Conservation (phyloP, 371 early-diverging fungal species). For the Mucor indicus region DNA sequence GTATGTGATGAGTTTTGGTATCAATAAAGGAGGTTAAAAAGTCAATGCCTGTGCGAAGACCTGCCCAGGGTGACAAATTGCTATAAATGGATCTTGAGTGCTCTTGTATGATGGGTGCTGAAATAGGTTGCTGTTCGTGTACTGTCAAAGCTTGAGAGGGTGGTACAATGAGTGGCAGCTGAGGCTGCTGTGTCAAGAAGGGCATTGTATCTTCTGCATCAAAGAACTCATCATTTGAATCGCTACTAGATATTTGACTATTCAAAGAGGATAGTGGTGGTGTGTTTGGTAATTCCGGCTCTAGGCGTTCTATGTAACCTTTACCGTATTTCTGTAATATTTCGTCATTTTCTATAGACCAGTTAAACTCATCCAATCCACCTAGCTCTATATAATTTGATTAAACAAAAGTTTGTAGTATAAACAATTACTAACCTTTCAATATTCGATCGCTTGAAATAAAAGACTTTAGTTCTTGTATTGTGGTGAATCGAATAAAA, state of each 20-base stretch:
- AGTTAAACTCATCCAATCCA: slow-evolving; percentile 29
- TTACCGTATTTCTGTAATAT: slow-evolving; percentile 33
- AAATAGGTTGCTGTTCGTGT: background rate
- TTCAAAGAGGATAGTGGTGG: slow-evolving; percentile 5
- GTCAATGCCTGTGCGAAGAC: slow-evolving; percentile 24
- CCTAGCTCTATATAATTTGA: slow-evolving; percentile 26
- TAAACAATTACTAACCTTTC: slow-evolving; percentile 15
- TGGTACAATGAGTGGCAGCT: background rate
- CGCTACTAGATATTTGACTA: background rate
- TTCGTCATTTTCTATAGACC: slow-evolving; percentile 32
- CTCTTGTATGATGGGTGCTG: background rate
- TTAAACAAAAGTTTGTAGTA: background rate
- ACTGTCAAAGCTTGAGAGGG: background rate
- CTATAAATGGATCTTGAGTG: background rate
- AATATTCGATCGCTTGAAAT: slow-evolving; percentile 24
- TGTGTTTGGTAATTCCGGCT: slow-evolving; percentile 8
- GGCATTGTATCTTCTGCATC: slow-evolving; percentile 25
- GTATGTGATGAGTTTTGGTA: background rate
- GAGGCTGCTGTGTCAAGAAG: too few species aligned
- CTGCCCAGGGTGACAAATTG: slow-evolving; percentile 17
- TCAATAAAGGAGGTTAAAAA: slow-evolving; percentile 28
- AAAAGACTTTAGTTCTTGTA: slow-evolving; percentile 22
- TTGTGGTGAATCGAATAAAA: slow-evolving; percentile 28
- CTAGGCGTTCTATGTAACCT: background rate
- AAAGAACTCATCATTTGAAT: slow-evolving; percentile 24